Evolutionary conservation across 257 asterid genomes (phyloP).

Genomic region (Przewalskia tangutica): DNA sequence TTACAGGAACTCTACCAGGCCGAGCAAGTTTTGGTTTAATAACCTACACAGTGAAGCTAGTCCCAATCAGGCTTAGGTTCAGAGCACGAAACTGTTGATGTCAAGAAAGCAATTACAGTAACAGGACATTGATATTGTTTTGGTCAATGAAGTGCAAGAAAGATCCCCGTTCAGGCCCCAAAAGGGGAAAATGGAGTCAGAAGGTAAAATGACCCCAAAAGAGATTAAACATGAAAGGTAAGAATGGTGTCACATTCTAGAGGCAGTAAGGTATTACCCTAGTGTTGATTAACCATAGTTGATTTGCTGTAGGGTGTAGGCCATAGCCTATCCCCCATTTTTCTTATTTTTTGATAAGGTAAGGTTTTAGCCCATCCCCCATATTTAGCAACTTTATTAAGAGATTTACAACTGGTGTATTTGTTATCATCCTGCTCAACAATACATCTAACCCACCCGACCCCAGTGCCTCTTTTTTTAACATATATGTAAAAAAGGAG

Average conservation of each 20-base stretch:
- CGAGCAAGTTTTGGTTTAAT: slow-evolving; percentile 83
- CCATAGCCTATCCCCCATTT: neutral
- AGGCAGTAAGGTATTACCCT: neutral
- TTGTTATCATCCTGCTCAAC: neutral
- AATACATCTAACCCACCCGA: neutral
- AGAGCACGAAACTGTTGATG: neutral
- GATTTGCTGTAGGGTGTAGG: neutral
- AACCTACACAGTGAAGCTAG: slow-evolving; percentile 44
- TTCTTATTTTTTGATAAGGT: too few species aligned
- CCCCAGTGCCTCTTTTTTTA: neutral
- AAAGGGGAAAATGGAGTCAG: neutral
- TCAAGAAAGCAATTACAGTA: neutral
- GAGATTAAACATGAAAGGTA: neutral
- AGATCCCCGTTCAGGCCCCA: neutral
- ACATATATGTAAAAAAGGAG: neutral
- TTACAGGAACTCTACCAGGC: slow-evolving; percentile 91
- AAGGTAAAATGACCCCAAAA: neutral
- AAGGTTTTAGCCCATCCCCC: neutral
- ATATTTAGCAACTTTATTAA: neutral
- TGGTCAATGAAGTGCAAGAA: neutral
- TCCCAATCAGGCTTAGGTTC: slow-evolving; percentile 10
- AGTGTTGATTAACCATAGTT: neutral
- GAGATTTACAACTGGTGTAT: neutral
- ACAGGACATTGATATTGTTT: neutral
- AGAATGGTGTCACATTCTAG: neutral